Base-by-base conservation (phyloP, 108 stramenopile genomes). In the Parietichytrium sp. region DNA sequence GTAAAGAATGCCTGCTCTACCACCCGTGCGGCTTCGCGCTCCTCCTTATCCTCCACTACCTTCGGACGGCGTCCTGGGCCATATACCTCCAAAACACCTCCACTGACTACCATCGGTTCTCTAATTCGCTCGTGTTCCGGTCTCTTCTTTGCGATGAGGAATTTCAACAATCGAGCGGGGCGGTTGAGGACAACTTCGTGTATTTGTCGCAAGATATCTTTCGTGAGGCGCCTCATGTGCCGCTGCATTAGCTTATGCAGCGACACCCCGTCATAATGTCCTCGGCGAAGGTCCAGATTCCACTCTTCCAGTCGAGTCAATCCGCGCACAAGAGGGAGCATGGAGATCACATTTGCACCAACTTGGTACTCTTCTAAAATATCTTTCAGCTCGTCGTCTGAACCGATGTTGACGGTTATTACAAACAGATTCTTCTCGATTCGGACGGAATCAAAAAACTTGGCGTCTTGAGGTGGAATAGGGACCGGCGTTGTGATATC, bases 271-370 rank as follows among this genome's bases (percentile, higher is more conserved):
- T 72, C 55, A 13, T 72, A 29, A 42, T 72, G n/a, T n/a, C 30
- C 55, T 8, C 45, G 31, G 20, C 38, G 45, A 4, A 72, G 42
- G 30, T 72, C 55, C 13, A 72, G 45, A n/a, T 42, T 72, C 20
- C 36, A 72, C 15, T 72, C 25, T 7, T 72, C 55, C 31, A 72
- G 55, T n/a, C 55, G 55, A 16, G 55, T 42, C 38, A 72, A 72
- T 4, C 55, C 38, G 38, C 45, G 36, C 20, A 72, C 45, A 20
- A 72, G n/a, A 25, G 38, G 38, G 2, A 42, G 45, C 55, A 72
- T 72, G 0, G 55, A 42, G 42, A 72, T 72, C 8, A 31, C 55
- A n/a, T n/a, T n/a, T n/a, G n/a, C n/a, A n/a, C n/a, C n/a, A n/a
- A n/a, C n/a, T n/a, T n/a, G n/a, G n/a, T 42, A 42, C 15, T 72